These are phyloP conservation scores for Sugiyamaella pinicola DNA, from an alignment of 1,139 yeast genomes.

Conservation along the genomic window DNA sequence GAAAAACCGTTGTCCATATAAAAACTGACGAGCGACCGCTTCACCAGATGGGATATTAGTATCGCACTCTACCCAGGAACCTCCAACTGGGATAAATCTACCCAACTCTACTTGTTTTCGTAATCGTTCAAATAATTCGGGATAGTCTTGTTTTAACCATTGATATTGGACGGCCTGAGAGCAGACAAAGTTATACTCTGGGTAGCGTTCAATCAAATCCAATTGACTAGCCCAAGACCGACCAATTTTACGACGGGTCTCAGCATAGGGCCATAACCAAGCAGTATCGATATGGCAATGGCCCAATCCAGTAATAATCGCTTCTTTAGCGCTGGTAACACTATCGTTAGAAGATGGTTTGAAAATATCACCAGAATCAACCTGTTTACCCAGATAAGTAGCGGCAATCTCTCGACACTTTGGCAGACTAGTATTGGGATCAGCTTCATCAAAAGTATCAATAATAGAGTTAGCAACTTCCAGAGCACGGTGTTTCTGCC, in stretches of 20 bases:
- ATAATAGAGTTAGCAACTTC: conserved; percentile 76
- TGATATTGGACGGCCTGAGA: conserved; percentile 94
- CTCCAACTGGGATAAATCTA: conserved; percentile 87
- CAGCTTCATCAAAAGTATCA: conserved; percentile 69
- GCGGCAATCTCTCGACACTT: conserved; percentile 70
- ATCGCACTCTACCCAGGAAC: conserved; percentile 97
- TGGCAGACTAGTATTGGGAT: conserved; percentile 49
- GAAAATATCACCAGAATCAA: conserved; percentile 66
- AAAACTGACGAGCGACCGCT: conserved; percentile 81
- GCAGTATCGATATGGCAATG: conserved; percentile 97
- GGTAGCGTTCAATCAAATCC: conserved; percentile 78
- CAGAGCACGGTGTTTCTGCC: conserved; percentile 84
- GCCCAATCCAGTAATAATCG: conserved; percentile 74
- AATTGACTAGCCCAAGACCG: conserved; percentile 94
- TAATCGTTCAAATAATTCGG: conserved; percentile 66
- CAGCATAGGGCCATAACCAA: conserved; percentile 98
- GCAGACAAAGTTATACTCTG: conserved; percentile 90
- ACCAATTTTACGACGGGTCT: conserved; percentile 84
- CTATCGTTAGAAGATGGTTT: conserved; percentile 34
- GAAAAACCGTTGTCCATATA: conserved; percentile 87
- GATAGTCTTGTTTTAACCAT: conserved; percentile 85
- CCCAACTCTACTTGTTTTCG: conserved; percentile 67
- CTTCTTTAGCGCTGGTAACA: conserved; percentile 7
- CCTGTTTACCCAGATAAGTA: conserved; percentile 61
- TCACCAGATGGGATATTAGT: conserved; percentile 93